phyloP scores from a whole-genome alignment of 805 yeast genomes.

The Barnettozyma populi region DNA sequence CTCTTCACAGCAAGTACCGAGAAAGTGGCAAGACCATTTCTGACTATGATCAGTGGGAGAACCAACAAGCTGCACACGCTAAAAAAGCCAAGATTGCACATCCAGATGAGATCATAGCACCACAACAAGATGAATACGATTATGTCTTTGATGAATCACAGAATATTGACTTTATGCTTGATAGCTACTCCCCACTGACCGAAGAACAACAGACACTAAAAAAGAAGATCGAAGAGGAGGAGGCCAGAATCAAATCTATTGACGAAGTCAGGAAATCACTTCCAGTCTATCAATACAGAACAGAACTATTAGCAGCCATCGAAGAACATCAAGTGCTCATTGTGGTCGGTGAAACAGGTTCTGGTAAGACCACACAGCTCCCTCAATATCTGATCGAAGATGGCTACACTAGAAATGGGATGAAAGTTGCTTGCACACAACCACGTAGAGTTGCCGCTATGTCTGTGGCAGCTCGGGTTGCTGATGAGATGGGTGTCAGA shows the following conservation, averaged over 20 bases:
- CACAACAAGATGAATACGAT: conserved; percentile 52
- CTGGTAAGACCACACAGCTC: conserved; percentile 91
- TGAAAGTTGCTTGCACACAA: conserved; percentile 82
- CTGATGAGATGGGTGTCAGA: conserved; percentile 77
- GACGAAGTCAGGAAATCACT: conserved; percentile 51
- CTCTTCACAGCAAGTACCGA: conserved; percentile 39
- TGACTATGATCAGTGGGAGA: conserved; percentile 22
- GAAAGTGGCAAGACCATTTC: conserved; percentile 29
- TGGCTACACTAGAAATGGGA: conserved; percentile 57
- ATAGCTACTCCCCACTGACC: conserved; percentile 24
- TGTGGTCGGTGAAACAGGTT: conserved; percentile 85
- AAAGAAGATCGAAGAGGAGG: conserved; percentile 28
- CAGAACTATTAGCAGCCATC: conserved; percentile 55
- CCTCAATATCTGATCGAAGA: conserved; percentile 85
- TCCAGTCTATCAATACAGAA: conserved; percentile 68
- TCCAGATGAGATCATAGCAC: conserved; percentile 38
- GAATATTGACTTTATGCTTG: conserved; percentile 46
- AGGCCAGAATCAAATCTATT: conserved; percentile 27
- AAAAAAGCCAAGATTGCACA: conserved; percentile 24
- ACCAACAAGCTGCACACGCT: conserved; percentile 13
- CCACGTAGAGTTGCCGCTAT: conserved; percentile 95
- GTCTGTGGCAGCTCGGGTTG: conserved; percentile 85
- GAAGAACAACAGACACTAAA: conserved; percentile 32
- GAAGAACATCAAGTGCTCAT: conserved; percentile 59
- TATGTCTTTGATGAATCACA: conserved; percentile 71